phyloP scores from a whole-genome alignment of 1,284 basidiomycete species.

The Thecaphora frezii region DNA sequence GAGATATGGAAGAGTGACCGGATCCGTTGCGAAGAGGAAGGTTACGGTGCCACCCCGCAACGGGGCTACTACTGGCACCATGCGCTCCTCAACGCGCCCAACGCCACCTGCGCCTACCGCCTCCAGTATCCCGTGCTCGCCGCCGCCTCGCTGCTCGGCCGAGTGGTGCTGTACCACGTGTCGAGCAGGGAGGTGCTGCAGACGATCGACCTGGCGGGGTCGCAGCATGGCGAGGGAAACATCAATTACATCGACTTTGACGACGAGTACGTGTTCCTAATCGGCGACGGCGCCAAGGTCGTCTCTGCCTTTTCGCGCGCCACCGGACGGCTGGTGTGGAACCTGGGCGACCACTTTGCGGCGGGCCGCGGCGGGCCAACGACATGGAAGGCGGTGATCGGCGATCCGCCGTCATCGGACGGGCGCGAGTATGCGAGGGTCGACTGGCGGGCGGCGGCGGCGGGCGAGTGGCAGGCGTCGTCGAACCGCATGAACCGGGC shows the following conservation, averaged over 20 bases:
- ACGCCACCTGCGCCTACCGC: constrained; percentile 37
- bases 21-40: constrained; percentile 2
- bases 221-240: constrained; percentile 29
- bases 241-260: constrained; percentile 53
- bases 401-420: neutral
- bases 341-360: constrained; percentile 33
- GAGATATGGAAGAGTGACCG: constrained; percentile 47
- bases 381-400: constrained; percentile 10
- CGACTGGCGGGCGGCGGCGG: constrained; percentile 3
- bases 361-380: constrained; percentile 13
- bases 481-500: constrained; percentile 28
- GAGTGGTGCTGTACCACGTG: constrained; percentile 33
- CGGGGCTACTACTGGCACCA: constrained; percentile 37
- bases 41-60: constrained; percentile 4
- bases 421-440: constrained; percentile 8
- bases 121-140: constrained; percentile 44
- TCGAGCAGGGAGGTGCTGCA: constrained; percentile 19
- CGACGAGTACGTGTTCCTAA: constrained; percentile 43
- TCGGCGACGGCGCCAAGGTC: constrained; percentile 28
- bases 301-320: constrained; percentile 33
- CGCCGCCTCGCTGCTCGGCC: constrained; percentile 31
- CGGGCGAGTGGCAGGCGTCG: constrained; percentile 20
- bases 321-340: constrained; percentile 30
- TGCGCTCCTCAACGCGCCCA: constrained; percentile 18
- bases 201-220: constrained; percentile 20